Base-by-base conservation (phyloP, 1,284 basidiomycete genomes). In the Sporisorium iseilematis-ciliati region DNA sequence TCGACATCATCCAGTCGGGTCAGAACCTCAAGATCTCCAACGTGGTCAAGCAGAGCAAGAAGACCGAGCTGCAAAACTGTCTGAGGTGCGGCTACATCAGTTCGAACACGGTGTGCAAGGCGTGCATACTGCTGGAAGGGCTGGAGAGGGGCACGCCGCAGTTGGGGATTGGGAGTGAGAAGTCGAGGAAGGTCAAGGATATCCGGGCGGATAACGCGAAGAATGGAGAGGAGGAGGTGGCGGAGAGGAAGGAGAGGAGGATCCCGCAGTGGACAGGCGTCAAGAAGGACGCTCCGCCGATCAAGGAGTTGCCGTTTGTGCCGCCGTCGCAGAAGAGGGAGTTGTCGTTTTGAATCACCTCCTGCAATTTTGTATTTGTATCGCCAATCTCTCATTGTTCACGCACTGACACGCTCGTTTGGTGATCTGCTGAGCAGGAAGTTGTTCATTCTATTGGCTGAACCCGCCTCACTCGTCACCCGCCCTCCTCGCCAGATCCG, bases 1-100 rank as follows among this genome's bases (percentile, higher is more conserved):
- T 99, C 65, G 96, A 99, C 84, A 97, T 99, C 72, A 97, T 99
- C 56, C 93, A 79, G 25, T 69, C 72, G 11, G 79, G 80, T 26
- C 83, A 85, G 58, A 74, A 77, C 29, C 61, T 85, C 49, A 78
- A 80, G 52, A 73, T 81, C 7, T 65, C 62, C 0, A 21, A 42
- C 11, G 57, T 68, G 4, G 80, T 74, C 42, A 70, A 79, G 42
- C 68, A 80, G 64, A 77, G 75, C 38, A 78, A 65, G 48, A 74
- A 81, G 43, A 67, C 78, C 4, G 73, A 76, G 43, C 72, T 84
- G 66, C 74, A 77, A 23, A 65, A 78, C 43, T 85, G 83, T 51
- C n/a, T 26, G 40, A 53, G 83, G n/a, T 85, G 83, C 54, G 83
- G 83, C 2, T 85, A 85, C 57, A 83, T 85, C 31, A 82, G 83